Evolutionary conservation across 345 rosid species (phyloP).

Genomic region (Schrenkiella parvula): DNA sequence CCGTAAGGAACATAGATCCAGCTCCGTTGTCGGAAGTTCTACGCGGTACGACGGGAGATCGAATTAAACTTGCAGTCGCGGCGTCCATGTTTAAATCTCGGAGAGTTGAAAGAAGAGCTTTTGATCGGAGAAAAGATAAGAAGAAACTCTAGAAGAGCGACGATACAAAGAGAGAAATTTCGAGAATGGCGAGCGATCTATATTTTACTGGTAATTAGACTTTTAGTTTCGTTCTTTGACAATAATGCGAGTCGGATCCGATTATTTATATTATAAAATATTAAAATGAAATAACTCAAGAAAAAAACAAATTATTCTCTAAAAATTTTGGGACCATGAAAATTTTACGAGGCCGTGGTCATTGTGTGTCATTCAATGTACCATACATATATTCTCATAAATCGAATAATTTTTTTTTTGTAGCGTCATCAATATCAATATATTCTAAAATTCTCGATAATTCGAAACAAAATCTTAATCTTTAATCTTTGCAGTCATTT

Average conservation of each 20-base stretch:
- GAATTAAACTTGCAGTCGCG: slow-evolving; percentile 35
- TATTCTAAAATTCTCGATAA: background rate
- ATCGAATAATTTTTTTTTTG: slow-evolving; percentile 10
- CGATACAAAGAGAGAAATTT: background rate
- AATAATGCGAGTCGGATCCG: background rate
- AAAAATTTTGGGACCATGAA: slow-evolving; percentile 6
- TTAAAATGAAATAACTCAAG: background rate
- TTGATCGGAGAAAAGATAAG: slow-evolving; percentile 14
- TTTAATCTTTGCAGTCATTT: background rate
- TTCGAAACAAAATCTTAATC: background rate
- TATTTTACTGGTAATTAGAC: slow-evolving; percentile 4
- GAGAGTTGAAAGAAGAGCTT: background rate
- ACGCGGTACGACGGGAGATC: slow-evolving; percentile 29
- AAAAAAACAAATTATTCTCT: background rate
- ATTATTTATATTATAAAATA: slow-evolving; percentile 16
- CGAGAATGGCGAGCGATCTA: background rate
- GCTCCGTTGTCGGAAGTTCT: slow-evolving; percentile 30
- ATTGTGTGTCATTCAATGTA: background rate
- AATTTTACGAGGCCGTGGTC: slow-evolving; percentile 17
- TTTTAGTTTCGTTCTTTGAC: slow-evolving; percentile 14
- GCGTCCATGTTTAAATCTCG: slow-evolving; percentile 43
- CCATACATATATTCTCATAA: background rate
- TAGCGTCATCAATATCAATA: background rate
- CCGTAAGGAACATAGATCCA: slow-evolving; percentile 38
- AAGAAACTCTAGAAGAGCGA: background rate